phyloP scores from a whole-genome alignment of 257 asterid species.

The Lantana camara region DNA sequence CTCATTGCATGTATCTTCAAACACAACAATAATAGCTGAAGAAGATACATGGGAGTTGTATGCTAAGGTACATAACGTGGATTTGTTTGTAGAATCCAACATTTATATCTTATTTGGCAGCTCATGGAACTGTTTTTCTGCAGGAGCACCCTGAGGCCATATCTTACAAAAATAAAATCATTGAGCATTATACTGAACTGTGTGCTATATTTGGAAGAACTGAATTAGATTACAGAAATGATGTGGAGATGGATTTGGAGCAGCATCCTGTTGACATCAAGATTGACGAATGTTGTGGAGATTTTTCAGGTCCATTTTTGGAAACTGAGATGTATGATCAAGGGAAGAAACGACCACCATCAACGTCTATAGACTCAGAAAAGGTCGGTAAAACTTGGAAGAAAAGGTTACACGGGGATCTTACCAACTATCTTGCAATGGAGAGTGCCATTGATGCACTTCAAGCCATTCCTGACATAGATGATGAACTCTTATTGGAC shows the following conservation, averaged over 20 bases:
- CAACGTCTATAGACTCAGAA: constrained; percentile 10
- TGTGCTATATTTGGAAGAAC: constrained; percentile 33
- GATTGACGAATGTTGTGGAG: constrained; percentile 31
- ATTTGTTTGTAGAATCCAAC: too few species aligned
- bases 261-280: constrained; percentile 22
- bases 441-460: constrained; percentile 42
- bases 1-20: constrained; percentile 36
- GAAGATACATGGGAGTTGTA: constrained; percentile 34
- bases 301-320: constrained; percentile 29
- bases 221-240: constrained; percentile 25
- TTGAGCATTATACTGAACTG: constrained; percentile 26
- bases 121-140: constrained; percentile 6
- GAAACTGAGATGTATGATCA: constrained; percentile 20
- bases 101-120: too few species aligned
- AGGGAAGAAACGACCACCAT: constrained; percentile 25
- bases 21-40: constrained; percentile 32
- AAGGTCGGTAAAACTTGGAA: constrained; percentile 32
- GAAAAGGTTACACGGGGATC: background rate
- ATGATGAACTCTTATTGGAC: constrained; percentile 45
- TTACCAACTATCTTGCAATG: constrained; percentile 21
- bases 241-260: constrained; percentile 27
- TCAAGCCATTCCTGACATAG: constrained; percentile 44
- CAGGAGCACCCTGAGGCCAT: constrained; percentile 39
- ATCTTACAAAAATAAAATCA: constrained; percentile 28
- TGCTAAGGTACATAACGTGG: constrained; percentile 27